These are phyloP conservation scores for Dioscorea dumetorum DNA, from an alignment of 106 monocot species.

Conservation along the genomic window DNA sequence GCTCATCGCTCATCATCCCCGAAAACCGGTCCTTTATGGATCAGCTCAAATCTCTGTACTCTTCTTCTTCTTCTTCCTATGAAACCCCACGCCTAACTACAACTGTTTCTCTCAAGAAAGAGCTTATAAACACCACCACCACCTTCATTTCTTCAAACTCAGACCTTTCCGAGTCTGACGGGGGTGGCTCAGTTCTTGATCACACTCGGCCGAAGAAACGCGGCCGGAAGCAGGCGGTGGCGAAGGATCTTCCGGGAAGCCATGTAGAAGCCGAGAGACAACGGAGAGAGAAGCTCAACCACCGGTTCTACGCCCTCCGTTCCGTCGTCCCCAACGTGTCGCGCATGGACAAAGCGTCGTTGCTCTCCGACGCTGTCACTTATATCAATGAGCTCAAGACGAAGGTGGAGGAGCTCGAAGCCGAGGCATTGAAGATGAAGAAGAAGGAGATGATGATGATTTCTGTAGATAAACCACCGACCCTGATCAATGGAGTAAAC, in stretches of 20 bases:
- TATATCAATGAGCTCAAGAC: conserved; percentile 63
- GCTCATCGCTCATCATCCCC: conserved; percentile 23
- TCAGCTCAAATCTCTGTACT: conserved; percentile 19
- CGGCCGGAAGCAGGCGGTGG: conserved; percentile 22
- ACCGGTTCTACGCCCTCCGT: conserved; percentile 68
- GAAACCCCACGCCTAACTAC: neutral
- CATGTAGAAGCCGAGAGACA: conserved; percentile 85
- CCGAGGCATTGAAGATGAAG: conserved; percentile 13
- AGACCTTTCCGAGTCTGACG: conserved; percentile 5
- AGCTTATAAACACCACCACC: too few species aligned
- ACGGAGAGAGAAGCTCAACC: conserved; percentile 74
- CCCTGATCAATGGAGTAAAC: neutral
- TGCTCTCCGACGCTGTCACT: conserved; percentile 57
- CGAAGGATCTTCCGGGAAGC: conserved; percentile 19
- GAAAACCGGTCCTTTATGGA: conserved; percentile 34
- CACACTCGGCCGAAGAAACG: neutral
- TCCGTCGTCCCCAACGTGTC: conserved; percentile 81
- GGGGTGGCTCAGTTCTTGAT: too few species aligned
- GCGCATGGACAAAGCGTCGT: conserved; percentile 81
- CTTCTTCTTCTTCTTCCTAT: neutral
- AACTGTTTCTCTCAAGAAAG: neutral
- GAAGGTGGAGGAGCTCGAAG: conserved; percentile 46
- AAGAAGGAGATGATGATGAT: neutral
- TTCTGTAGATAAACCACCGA: too few species aligned
- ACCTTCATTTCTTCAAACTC: conserved; percentile 14